Conservation (phyloP, 176 grass and related monocot genomes). For the Microstegium vimineum region DNA sequence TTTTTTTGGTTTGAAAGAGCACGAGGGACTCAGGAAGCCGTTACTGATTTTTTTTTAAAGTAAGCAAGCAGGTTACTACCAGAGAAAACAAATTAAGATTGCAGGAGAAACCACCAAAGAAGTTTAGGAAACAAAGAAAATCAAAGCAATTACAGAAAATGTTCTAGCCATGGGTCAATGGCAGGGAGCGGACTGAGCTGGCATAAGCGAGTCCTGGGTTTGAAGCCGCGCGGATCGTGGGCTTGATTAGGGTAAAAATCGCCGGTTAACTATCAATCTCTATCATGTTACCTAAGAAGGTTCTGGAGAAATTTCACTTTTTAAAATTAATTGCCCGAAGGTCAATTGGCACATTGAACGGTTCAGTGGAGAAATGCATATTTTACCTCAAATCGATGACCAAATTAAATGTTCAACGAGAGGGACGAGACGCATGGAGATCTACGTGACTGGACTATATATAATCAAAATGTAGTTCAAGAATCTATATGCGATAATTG, state of each 20-base stretch:
- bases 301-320: not conserved
- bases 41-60: no score
- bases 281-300: not conserved
- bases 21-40: no score
- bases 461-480: not conserved
- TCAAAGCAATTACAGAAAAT: no score
- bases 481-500: not conserved
- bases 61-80: no score
- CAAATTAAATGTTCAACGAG: not conserved
- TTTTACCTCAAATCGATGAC: not conserved
- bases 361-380: not conserved
- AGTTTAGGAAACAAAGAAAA: no score
- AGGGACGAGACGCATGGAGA: not conserved
- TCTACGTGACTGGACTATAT: not conserved
- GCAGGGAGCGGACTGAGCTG: no score
- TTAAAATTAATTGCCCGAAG: not conserved
- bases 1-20: no score
- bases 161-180: no score
- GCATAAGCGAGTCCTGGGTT: not conserved
- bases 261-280: not conserved
- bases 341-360: not conserved
- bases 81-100: no score
- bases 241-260: not conserved
- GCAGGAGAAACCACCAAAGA: no score
- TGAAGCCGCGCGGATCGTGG: not conserved